phyloP scores from a whole-genome alignment of 1,284 basidiomycete genomes.

The Grifola frondosa region DNA sequence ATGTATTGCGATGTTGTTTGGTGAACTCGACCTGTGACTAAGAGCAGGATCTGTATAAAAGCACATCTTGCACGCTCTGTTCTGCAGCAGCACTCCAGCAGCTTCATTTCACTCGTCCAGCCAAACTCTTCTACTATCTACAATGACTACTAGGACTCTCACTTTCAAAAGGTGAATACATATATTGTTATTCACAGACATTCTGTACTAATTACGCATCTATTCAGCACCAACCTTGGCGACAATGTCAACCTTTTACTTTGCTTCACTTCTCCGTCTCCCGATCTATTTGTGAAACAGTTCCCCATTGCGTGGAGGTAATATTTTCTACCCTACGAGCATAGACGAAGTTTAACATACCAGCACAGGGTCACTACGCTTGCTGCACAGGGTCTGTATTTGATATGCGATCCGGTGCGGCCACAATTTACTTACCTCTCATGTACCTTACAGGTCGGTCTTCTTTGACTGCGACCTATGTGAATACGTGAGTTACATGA shows the following conservation, averaged over 20 bases:
- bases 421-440: neutral
- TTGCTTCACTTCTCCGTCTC: slow-evolving; percentile 7
- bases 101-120: too few relatives aligned
- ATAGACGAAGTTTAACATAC: neutral
- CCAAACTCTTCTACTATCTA: too few relatives aligned
- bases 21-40: too few relatives aligned
- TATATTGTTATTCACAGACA: too few relatives aligned
- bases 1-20: too few relatives aligned
- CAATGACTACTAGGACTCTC: slow-evolving; percentile 4
- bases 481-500: neutral
- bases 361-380: slow-evolving; percentile 8
- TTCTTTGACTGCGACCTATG: slow-evolving; percentile 2
- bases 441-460: slow-evolving; percentile 3
- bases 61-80: too few relatives aligned
- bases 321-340: neutral
- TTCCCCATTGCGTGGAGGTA: slow-evolving; percentile 13
- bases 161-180: slow-evolving; percentile 3
- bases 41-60: too few relatives aligned
- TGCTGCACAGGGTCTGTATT: neutral
- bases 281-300: slow-evolving; percentile 1
- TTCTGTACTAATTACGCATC: neutral
- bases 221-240: slow-evolving; percentile 5
- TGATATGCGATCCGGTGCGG: neutral
- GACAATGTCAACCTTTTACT: slow-evolving; percentile 7
- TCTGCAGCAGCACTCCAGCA: too few relatives aligned